A percentile compares a stretch with the other conserved stretches of the same genome.
phyloP scores from a whole-genome alignment of 2,329 filamentous ascomycete genomes.

The Xylogone sp. region DNA sequence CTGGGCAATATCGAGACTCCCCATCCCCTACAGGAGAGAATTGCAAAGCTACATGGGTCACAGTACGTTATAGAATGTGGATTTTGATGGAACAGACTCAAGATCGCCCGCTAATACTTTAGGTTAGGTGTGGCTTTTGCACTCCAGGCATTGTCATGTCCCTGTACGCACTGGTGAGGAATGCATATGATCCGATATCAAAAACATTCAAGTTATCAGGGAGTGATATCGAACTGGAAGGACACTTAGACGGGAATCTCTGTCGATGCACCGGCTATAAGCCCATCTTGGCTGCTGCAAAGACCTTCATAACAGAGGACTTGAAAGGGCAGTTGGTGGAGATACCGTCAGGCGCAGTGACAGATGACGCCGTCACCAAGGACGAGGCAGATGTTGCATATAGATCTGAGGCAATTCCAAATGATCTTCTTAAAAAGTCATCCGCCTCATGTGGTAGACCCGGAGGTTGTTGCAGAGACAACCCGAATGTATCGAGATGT shows the following conservation, averaged over 20 bases:
- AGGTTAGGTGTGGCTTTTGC: constrained; percentile 61
- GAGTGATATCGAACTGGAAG: constrained; percentile 74
- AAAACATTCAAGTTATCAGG: constrained; percentile 43
- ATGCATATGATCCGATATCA: constrained; percentile 61
- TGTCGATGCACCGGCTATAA: constrained; percentile 93
- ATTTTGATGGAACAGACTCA: too few relatives aligned
- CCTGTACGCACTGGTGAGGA: constrained; percentile 84
- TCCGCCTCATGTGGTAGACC: constrained; percentile 21
- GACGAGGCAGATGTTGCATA: constrained; percentile 13
- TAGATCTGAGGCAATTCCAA: constrained; percentile 13
- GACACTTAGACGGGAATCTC: constrained; percentile 86
- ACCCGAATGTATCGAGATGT: constrained; percentile 63
- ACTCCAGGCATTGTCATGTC: constrained; percentile 98
- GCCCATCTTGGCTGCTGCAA: constrained; percentile 86
- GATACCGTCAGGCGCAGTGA: constrained; percentile 63
- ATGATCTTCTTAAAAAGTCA: constrained; percentile 5
- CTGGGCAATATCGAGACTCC: constrained; percentile 82
- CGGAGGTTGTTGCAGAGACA: constrained; percentile 66
- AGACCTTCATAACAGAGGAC: constrained; percentile 63
- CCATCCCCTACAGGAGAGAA: constrained; percentile 84
- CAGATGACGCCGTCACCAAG: constrained; percentile 31
- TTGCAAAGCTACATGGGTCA: constrained; percentile 85
- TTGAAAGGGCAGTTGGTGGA: constrained; percentile 40
- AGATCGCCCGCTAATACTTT: too few relatives aligned
- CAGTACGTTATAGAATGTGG: constrained; percentile 60